phyloP scores from a whole-genome alignment of 2,329 filamentous ascomycete genomes.

The Cercospora janseana region DNA sequence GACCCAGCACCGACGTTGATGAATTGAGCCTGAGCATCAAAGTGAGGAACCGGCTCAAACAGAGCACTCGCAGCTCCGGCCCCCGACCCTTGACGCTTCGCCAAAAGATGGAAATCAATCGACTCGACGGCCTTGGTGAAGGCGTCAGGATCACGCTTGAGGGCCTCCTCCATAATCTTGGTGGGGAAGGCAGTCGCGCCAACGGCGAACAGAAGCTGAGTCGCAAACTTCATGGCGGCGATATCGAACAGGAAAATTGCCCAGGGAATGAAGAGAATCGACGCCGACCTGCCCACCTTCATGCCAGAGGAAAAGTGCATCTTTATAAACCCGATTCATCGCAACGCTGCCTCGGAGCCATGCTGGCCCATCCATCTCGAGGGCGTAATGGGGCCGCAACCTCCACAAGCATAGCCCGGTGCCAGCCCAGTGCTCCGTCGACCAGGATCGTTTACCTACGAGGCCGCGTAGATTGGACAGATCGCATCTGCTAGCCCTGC shows the following conservation, averaged over 20 bases:
- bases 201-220: constrained; percentile 6
- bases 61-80: constrained; percentile 23
- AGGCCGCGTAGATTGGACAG: too few species aligned
- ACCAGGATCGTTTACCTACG: too few species aligned
- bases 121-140: constrained; percentile 11
- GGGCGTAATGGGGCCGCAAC: too few species aligned
- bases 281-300: neutral
- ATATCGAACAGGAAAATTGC: neutral
- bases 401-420: too few species aligned
- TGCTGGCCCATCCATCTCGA: too few species aligned
- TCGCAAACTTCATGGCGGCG: constrained; percentile 18
- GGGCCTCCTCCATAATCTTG: constrained; percentile 13
- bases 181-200: constrained; percentile 18
- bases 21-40: constrained; percentile 31
- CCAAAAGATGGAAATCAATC: constrained; percentile 7
- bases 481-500: too few species aligned
- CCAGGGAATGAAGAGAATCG: neutral
- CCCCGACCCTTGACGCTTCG: constrained; percentile 21
- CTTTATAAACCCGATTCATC: too few species aligned
- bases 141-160: constrained; percentile 10
- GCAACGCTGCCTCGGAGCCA: too few species aligned
- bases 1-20: constrained; percentile 27
- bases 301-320: too few species aligned
- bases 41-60: constrained; percentile 28
- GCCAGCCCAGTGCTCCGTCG: too few species aligned